A percentile compares a stretch with the other conserved stretches of the same genome.
Evolutionary conservation across 2,329 filamentous ascomycete species (phyloP).

Genomic region (Hymenotorrendiella dingleyae): DNA sequence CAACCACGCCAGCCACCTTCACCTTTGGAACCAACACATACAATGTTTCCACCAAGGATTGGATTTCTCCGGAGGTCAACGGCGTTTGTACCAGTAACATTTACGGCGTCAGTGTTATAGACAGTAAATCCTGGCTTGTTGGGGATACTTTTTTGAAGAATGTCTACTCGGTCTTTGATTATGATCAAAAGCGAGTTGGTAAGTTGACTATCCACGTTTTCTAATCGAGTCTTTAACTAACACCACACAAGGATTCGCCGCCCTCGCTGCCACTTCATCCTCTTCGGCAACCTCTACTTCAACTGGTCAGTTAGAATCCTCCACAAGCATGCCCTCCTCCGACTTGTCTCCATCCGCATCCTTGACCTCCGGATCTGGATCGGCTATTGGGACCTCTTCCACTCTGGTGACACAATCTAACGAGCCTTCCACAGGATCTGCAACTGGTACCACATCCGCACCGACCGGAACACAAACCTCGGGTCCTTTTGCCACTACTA

Average conservation of each 20-base stretch:
- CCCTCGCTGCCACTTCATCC: conserved; percentile 12
- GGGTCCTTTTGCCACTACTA: conserved; percentile 7
- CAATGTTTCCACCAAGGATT: conserved; percentile 64
- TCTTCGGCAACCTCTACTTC: conserved; percentile 14
- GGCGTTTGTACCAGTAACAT: conserved; percentile 64
- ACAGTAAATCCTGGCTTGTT: conserved; percentile 62
- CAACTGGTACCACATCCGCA: conserved; percentile 16
- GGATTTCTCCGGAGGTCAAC: conserved; percentile 43
- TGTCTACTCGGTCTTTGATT: conserved; percentile 81
- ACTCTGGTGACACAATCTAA: conserved; percentile 12
- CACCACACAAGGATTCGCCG: conserved; percentile 13
- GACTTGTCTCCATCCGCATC: conserved; percentile 1
- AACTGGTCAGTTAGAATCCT: conserved; percentile 17
- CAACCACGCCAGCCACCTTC: conserved; percentile 53
- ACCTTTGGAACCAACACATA: conserved; percentile 64
- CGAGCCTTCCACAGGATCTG: conserved; percentile 31
- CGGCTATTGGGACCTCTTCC: conserved; percentile 7
- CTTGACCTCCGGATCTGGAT: conserved; percentile 1
- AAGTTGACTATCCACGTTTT: conserved; percentile 24
- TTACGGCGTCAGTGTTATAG: conserved; percentile 64
- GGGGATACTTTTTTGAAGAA: conserved; percentile 87
- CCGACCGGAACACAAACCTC: conserved; percentile 9
- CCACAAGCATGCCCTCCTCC: conserved; percentile 2
- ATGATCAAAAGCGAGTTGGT: conserved; percentile 61
- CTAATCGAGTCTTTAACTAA: conserved; percentile 8